A percentile compares a stretch with the other conserved stretches of the same genome.
These are phyloP conservation scores for Aurantiochytrium sp. DNA, from an alignment of 108 stramenopile species.

Conservation along the genomic window DNA sequence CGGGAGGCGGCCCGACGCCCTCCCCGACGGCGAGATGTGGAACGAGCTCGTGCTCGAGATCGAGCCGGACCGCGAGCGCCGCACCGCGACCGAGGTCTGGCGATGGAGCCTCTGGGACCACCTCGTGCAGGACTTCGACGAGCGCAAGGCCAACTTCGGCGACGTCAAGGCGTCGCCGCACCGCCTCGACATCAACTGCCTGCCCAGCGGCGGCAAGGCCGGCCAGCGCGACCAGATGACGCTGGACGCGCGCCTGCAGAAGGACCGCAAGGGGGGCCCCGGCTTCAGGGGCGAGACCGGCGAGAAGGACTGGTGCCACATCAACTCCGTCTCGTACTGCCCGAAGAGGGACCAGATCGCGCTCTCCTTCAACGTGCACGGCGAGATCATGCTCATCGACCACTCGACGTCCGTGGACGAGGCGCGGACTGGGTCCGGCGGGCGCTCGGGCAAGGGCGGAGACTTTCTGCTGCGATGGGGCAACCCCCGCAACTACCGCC, in stretches of 20 bases:
- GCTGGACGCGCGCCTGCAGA: not conserved
- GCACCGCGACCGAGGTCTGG: not conserved
- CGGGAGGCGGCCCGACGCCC: not conserved
- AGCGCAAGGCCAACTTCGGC: not conserved
- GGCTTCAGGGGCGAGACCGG: not conserved
- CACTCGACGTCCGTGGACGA: not conserved
- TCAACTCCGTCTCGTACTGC: not conserved
- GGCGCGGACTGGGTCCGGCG: not conserved
- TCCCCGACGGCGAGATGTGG: constrained; percentile 32
- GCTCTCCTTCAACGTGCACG: not conserved
- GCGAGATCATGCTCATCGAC: not conserved
- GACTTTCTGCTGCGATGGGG: not conserved
- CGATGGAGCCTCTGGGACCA: constrained; percentile 32
- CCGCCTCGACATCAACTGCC: constrained; percentile 5
- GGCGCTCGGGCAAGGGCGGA: not conserved
- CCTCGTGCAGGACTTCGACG: not conserved
- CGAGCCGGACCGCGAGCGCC: not conserved
- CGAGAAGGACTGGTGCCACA: constrained; percentile 22
- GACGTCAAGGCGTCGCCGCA: not conserved
- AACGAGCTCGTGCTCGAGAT: not conserved
- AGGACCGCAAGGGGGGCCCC: too few species aligned
- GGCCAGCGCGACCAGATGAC: not conserved
- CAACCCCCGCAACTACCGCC: not conserved
- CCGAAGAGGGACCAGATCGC: not conserved
- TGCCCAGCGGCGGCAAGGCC: not conserved